Conservation (phyloP, 352 stramenopile genomes). For the Bremia lactucae region DNA sequence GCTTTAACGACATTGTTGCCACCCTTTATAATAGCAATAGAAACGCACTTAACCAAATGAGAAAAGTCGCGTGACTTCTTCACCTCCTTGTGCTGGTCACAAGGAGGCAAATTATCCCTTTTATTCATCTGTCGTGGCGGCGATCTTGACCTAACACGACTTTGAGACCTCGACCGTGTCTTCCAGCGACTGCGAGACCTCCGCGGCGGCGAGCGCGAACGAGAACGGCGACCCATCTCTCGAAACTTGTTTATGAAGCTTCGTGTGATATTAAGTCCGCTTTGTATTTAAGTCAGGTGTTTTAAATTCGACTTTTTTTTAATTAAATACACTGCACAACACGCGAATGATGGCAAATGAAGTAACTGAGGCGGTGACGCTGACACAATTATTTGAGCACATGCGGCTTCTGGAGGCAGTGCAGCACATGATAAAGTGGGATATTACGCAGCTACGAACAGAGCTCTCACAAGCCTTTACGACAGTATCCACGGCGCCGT, state of each 20-base stretch:
- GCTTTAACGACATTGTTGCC: too few species aligned
- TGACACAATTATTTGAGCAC: conserved; percentile 27
- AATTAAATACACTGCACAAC: too few species aligned
- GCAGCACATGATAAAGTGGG: conserved; percentile 25
- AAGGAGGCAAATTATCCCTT: conserved; percentile 1
- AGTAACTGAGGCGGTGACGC: conserved; percentile 4
- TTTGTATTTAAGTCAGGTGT: too few species aligned
- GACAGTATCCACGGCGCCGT: conserved; percentile 18
- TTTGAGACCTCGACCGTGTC: conserved; percentile 4
- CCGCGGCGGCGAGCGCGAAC: conserved; percentile 16
- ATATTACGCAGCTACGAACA: conserved; percentile 16
- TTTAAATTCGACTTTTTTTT: too few species aligned
- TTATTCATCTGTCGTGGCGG: background rate
- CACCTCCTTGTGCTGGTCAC: conserved; percentile 8
- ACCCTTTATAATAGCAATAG: too few species aligned
- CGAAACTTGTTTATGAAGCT: too few species aligned
- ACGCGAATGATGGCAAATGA: too few species aligned
- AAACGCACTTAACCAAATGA: conserved; percentile 40
- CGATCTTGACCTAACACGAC: conserved; percentile 12
- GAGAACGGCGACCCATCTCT: conserved; percentile 9
- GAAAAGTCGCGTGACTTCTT: conserved; percentile 49
- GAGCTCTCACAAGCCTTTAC: conserved; percentile 30
- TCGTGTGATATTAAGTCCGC: too few species aligned
- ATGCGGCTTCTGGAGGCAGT: conserved; percentile 16
- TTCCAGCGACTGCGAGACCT: conserved; percentile 13